These are phyloP conservation scores for Acer saccharum DNA, from an alignment of 345 rosid species.

Conservation along the genomic window DNA sequence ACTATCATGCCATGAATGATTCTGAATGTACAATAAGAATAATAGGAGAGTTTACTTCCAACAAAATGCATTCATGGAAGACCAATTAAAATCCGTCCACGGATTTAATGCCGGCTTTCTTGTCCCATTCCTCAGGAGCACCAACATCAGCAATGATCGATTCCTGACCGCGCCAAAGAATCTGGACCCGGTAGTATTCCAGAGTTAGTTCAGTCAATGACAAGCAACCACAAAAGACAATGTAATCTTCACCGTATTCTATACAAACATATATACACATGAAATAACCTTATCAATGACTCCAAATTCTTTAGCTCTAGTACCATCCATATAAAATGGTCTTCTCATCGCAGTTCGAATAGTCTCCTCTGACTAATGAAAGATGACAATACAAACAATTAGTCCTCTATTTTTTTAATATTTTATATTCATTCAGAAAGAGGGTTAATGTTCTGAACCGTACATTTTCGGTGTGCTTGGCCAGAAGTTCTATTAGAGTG, in stretches of 20 bases:
- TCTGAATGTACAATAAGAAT: not conserved
- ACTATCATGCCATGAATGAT: not conserved
- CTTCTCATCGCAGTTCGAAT: conserved; percentile 66
- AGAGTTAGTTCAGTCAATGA: not conserved
- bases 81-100: conserved; percentile 36
- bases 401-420: conserved; percentile 13
- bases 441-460: conserved; percentile 24
- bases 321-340: conserved; percentile 74
- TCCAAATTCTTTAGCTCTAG: conserved; percentile 79
- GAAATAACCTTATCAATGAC: conserved; percentile 74
- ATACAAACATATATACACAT: not conserved
- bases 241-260: not conserved
- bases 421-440: not conserved
- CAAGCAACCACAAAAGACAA: not conserved
- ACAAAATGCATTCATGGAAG: not conserved
- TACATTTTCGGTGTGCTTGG: conserved; percentile 90
- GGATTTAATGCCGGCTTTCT: conserved; percentile 56
- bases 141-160: conserved; percentile 61
- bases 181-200: conserved; percentile 37
- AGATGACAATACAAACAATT: conserved; percentile 13
- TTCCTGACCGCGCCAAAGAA: conserved; percentile 82
- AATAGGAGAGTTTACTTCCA: conserved; percentile 34
- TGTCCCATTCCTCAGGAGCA: conserved; percentile 79
- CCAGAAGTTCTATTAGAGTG: conserved; percentile 65
- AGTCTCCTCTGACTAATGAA: conserved; percentile 62